phyloP scores from a whole-genome alignment of 495 filamentous ascomycete species.

The Pyrenula aspistea region DNA sequence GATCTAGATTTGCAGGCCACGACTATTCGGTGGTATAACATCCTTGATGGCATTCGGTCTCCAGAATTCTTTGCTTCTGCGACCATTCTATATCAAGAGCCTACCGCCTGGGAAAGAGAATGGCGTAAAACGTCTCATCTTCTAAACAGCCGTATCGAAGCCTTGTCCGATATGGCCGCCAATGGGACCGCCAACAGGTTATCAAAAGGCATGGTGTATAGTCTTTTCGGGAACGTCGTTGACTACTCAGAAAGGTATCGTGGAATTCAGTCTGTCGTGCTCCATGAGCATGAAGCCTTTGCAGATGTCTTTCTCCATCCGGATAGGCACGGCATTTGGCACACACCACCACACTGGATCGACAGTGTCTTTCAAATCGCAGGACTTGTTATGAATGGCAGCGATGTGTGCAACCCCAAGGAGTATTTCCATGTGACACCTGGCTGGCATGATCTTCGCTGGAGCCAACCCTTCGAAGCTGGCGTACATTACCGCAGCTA shows the following conservation, averaged over 20 bases:
- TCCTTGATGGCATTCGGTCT: slow-evolving; percentile 5
- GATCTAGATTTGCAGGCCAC: slow-evolving; percentile 12
- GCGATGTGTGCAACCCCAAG: slow-evolving; percentile 13
- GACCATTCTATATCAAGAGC: slow-evolving; percentile 7
- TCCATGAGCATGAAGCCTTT: slow-evolving; percentile 25
- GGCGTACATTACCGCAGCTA: slow-evolving; percentile 24
- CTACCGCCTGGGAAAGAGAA: slow-evolving; percentile 8
- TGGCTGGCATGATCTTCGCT: slow-evolving; percentile 19
- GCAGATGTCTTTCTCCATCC: slow-evolving; percentile 23
- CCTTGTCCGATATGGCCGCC: slow-evolving; percentile 10
- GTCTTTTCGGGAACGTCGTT: slow-evolving; percentile 22
- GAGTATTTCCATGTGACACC: slow-evolving; percentile 24
- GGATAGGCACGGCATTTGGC: slow-evolving; percentile 16
- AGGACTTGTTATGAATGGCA: slow-evolving; percentile 26
- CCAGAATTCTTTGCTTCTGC: slow-evolving; percentile 17
- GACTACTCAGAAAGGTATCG: slow-evolving; percentile 26
- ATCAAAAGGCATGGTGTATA: slow-evolving; percentile 1
- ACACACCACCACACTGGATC: slow-evolving; percentile 26
- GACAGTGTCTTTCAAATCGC: slow-evolving; percentile 29
- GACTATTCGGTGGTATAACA: slow-evolving; percentile 20
- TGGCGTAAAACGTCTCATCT: slow-evolving; percentile 20
- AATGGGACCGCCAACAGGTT: slow-evolving; percentile 15
- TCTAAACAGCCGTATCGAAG: slow-evolving; percentile 17
- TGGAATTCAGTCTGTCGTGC: slow-evolving; percentile 22
- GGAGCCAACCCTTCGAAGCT: slow-evolving; percentile 16